Evolutionary conservation across 2,329 filamentous ascomycete genomes (phyloP), one percentile per base, ranked within the genome.

Genomic region (Westerdykella sp.): DNA sequence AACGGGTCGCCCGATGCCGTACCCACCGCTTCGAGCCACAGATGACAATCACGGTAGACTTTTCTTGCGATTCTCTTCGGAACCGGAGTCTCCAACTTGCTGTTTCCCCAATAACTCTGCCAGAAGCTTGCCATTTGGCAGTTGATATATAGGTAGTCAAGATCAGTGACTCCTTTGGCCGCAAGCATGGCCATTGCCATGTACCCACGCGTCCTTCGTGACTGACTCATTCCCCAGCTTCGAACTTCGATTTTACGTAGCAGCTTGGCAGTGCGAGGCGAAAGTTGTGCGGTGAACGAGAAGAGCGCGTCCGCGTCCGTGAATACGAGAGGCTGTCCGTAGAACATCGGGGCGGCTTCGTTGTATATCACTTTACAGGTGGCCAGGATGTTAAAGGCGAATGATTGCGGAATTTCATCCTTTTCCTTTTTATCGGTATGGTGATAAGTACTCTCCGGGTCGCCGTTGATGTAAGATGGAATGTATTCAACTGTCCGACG

Each of bases 151-250:
- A 59, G 31, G 1, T 14, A 32, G 1, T 37, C 37, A 14, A 59
- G 45, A 9, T 51, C 49, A 5, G 45, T 47, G 6, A 47, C 54
- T 15, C 45, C 45, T 37, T 50, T 50, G n/a, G 45, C 43, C 2
- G 46, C 47, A 7, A 59, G 46, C 43, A 54, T 32, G 10, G 54
- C 48, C 14, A 59, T 41, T 11, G 55, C 51, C 6, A 48, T 43
- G 36, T 45, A 40, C 14, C 49, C 46, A 10, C 46, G 30, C 3
- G 34, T 46, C 28, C 48, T 53, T 14, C 47, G 44, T 13, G 47
- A 42, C 34, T 49, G 46, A 3, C 45, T 52, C 9, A 42, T 15
- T 21, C 42, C 42, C 44, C 43, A 54, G 28, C 25, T 38, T 11
- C 42, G 34, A 30, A 59, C 42, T 6, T 42, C 47, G 18, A 59